phyloP scores from a whole-genome alignment of 306 rosid genomes.

The Corylus heterophylla region DNA sequence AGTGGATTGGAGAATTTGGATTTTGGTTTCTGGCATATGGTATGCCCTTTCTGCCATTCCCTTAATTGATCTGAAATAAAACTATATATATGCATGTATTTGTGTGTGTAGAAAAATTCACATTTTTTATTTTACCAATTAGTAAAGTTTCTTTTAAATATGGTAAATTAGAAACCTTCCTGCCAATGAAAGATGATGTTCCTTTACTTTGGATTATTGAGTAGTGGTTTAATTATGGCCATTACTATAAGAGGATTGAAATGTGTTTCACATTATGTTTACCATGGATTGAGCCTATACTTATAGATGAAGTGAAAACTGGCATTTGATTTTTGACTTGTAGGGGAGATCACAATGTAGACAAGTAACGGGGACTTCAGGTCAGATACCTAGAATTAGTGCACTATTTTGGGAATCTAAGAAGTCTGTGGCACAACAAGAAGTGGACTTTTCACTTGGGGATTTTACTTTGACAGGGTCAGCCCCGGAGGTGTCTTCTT shows the following conservation, averaged over 20 bases:
- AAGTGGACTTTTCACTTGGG: conserved; percentile 39
- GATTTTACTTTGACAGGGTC: conserved; percentile 45
- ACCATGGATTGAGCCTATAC: neutral
- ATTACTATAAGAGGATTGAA: neutral
- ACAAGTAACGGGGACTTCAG: conserved; percentile 22
- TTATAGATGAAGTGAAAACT: neutral
- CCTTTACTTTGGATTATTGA: neutral
- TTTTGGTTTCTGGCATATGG: neutral
- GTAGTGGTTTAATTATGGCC: neutral
- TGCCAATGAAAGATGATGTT: neutral
- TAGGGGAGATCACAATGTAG: conserved; percentile 38
- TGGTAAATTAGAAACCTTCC: neutral
- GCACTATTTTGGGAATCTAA: conserved; percentile 69
- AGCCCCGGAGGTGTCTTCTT: conserved; percentile 39
- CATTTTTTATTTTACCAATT: neutral
- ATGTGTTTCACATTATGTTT: neutral
- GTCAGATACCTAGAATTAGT: conserved; percentile 34
- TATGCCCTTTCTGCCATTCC: neutral
- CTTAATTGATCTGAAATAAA: neutral
- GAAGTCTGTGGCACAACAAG: conserved; percentile 40
- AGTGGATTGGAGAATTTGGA: neutral
- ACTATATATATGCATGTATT: neutral
- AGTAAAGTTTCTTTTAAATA: neutral
- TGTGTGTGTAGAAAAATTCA: neutral
- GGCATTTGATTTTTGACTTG: neutral